A percentile compares a stretch with the other conserved stretches of the same genome.
Conservation (phyloP, 305 asterid species). For the Fraxinus floribunda region DNA sequence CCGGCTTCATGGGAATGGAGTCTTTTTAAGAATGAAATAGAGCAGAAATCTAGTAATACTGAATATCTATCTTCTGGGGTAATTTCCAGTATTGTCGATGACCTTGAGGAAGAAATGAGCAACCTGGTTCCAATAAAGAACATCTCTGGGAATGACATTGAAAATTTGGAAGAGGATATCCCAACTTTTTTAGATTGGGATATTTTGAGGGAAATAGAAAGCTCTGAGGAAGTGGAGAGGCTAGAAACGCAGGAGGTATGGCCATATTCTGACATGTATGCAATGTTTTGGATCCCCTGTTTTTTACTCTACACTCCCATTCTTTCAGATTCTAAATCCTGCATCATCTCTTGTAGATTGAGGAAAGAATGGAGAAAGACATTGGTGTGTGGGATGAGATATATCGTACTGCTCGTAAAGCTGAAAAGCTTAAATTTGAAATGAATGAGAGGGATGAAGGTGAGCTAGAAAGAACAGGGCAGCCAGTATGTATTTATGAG, state of each 20-base stretch:
- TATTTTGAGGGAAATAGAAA: slow-evolving; percentile 68
- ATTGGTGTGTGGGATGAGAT: slow-evolving; percentile 89
- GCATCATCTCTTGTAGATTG: slow-evolving; percentile 56
- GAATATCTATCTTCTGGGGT: slow-evolving; percentile 38
- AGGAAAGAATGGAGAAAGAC: slow-evolving; percentile 81
- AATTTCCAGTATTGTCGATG: slow-evolving; percentile 58
- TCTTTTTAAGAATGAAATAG: slow-evolving; percentile 52
- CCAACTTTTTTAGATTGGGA: slow-evolving; percentile 82
- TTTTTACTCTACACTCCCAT: neutral
- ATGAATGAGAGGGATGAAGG: slow-evolving; percentile 95
- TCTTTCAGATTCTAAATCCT: slow-evolving; percentile 33
- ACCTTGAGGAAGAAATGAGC: slow-evolving; percentile 62
- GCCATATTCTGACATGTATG: slow-evolving; percentile 14
- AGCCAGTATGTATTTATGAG: slow-evolving; percentile 88
- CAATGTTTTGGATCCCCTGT: slow-evolving; percentile 24
- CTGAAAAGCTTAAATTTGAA: slow-evolving; percentile 87
- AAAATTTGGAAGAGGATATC: slow-evolving; percentile 42
- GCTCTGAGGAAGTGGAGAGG: slow-evolving; percentile 80
- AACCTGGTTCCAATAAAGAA: slow-evolving; percentile 37
- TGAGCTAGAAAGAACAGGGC: slow-evolving; percentile 97
- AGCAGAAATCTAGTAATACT: slow-evolving; percentile 35
- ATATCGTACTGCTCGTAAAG: slow-evolving; percentile 84
- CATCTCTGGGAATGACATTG: slow-evolving; percentile 42
- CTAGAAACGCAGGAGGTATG: slow-evolving; percentile 86
- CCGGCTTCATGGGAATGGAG: slow-evolving; percentile 74